A percentile compares a stretch with the other conserved stretches of the same genome.
phyloP scores from a whole-genome alignment of 495 filamentous ascomycete species.

The Lophiotrema nucula region DNA sequence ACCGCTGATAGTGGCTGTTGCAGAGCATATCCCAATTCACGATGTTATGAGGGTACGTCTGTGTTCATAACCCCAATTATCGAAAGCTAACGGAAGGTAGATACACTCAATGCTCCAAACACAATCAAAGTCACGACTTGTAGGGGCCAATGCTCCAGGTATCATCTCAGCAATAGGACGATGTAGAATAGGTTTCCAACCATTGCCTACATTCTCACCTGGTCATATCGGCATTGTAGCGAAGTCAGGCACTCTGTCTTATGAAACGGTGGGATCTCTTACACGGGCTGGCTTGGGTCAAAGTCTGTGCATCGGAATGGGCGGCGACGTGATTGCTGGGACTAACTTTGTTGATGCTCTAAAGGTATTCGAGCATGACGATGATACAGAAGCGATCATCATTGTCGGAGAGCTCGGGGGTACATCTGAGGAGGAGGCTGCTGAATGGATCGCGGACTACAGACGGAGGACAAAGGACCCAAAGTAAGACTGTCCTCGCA shows the following conservation, averaged over 20 bases:
- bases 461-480: conserved; percentile 55
- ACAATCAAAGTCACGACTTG: conserved; percentile 75
- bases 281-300: conserved; percentile 81
- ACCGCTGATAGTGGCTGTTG: conserved; percentile 82
- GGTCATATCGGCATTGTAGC: conserved; percentile 79
- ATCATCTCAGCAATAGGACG: conserved; percentile 80
- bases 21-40: conserved; percentile 87
- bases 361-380: conserved; percentile 68
- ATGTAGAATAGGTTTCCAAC: conserved; percentile 87
- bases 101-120: conserved; percentile 75
- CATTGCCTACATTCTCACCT: conserved; percentile 69
- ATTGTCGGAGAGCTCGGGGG: conserved; percentile 89
- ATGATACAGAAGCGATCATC: conserved; percentile 77
- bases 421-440: conserved; percentile 73
- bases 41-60: conserved; percentile 71
- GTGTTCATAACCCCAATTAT: conserved; percentile 24
- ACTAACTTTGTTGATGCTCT: conserved; percentile 80
- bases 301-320: conserved; percentile 83
- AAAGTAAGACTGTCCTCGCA: conserved; percentile 56
- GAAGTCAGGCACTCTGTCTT: conserved; percentile 85
- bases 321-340: conserved; percentile 79
- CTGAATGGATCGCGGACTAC: conserved; percentile 75
- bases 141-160: conserved; percentile 84
- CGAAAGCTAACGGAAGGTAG: conserved; percentile 44
- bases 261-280: conserved; percentile 82